Conservation (phyloP, 306 rosid genomes). For the Rosa multiflora region DNA sequence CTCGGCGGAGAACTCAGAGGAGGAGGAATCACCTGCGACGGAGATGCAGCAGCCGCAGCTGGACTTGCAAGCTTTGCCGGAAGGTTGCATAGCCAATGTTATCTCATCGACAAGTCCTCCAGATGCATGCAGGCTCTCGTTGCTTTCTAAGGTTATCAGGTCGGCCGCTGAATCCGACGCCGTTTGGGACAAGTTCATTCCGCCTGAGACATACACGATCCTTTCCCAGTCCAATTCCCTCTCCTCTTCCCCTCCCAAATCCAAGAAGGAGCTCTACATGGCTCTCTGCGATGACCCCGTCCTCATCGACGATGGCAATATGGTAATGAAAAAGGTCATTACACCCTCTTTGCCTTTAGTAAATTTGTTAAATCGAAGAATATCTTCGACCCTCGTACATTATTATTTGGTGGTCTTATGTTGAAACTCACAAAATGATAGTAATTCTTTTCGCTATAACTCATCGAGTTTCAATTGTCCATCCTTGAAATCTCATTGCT, state of each 20-base stretch:
- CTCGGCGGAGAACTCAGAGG: not conserved
- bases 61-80: conserved; percentile 36
- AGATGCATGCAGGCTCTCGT: conserved; percentile 49
- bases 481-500: too few relatives aligned
- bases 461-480: too few relatives aligned
- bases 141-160: conserved; percentile 47
- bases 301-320: conserved; percentile 51
- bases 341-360: too few relatives aligned
- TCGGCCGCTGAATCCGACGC: conserved; percentile 69
- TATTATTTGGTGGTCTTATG: too few relatives aligned
- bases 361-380: too few relatives aligned
- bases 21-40: too few relatives aligned
- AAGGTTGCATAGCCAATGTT: conserved; percentile 62
- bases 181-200: conserved; percentile 71
- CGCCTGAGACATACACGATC: conserved; percentile 30
- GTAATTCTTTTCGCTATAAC: too few relatives aligned
- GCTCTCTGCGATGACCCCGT: conserved; percentile 47
- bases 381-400: too few relatives aligned
- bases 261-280: conserved; percentile 46
- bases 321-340: conserved; percentile 32
- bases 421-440: too few relatives aligned
- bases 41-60: not conserved
- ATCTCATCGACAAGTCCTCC: conserved; percentile 59
- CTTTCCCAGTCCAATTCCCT: conserved; percentile 14
- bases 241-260: not conserved